These are phyloP conservation scores for Puccinia polysora DNA, from an alignment of 1,284 basidiomycete species.

Conservation along the genomic window DNA sequence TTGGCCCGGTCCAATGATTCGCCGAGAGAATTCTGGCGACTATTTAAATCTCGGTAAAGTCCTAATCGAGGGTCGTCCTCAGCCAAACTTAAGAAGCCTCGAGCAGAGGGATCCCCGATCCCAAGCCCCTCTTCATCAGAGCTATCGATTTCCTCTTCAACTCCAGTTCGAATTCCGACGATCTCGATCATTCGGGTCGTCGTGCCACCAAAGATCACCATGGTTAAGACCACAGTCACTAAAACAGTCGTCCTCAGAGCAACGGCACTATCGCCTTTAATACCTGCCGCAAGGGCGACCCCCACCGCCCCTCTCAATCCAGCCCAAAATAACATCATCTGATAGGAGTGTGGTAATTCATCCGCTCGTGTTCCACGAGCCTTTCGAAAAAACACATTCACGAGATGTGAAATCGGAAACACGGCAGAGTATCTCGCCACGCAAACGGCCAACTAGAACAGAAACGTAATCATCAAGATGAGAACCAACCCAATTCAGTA, in stretches of 20 bases:
- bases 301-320: slow-evolving; percentile 93
- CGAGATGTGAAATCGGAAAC: slow-evolving; percentile 89
- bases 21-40: slow-evolving; percentile 33
- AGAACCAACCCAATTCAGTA: slow-evolving; percentile 1
- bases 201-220: slow-evolving; percentile 91
- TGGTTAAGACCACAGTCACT: slow-evolving; percentile 90
- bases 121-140: slow-evolving; percentile 64
- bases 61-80: slow-evolving; percentile 51
- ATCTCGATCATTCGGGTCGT: slow-evolving; percentile 95
- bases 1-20: slow-evolving; percentile 26
- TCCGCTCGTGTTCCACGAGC: slow-evolving; percentile 77
- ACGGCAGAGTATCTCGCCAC: slow-evolving; percentile 93
- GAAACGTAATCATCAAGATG: neutral
- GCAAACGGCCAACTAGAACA: slow-evolving; percentile 68
- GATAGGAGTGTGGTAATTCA: slow-evolving; percentile 88
- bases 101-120: slow-evolving; percentile 54
- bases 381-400: slow-evolving; percentile 77
- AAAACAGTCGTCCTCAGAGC: slow-evolving; percentile 89
- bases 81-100: slow-evolving; percentile 51
- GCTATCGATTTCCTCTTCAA: slow-evolving; percentile 74
- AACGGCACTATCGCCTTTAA: slow-evolving; percentile 83
- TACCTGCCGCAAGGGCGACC: slow-evolving; percentile 90
- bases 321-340: slow-evolving; percentile 91
- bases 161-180: slow-evolving; percentile 89
- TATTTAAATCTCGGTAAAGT: slow-evolving; percentile 51